Evolutionary conservation across 257 asterid species (phyloP).

Genomic region (Verbascum thapsus): DNA sequence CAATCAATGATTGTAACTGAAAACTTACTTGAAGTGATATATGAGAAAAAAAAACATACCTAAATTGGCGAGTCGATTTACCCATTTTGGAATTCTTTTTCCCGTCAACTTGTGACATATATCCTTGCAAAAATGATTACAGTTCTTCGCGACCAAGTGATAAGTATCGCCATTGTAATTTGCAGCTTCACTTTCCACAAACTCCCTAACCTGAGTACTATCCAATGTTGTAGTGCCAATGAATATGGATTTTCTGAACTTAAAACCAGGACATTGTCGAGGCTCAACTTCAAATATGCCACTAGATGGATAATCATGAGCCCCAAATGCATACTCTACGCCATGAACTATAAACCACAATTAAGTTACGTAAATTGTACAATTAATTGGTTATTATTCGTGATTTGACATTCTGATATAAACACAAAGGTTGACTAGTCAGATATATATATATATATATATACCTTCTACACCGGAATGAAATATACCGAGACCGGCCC

Average conservation of each 20-base stretch:
- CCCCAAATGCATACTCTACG: constrained; percentile 93
- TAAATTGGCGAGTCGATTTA: constrained; percentile 88
- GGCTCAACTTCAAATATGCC: constrained; percentile 98
- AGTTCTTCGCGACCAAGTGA: constrained; percentile 89
- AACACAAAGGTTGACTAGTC: too few relatives aligned
- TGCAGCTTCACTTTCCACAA: constrained; percentile 80
- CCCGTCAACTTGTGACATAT: constrained; percentile 78
- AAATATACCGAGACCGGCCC: constrained; percentile 97
- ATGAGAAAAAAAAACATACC: constrained; percentile 50
- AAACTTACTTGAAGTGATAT: too few relatives aligned
- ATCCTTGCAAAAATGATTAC: constrained; percentile 95
- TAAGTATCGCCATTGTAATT: constrained; percentile 80
- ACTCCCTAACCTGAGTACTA: constrained; percentile 69
- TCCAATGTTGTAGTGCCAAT: constrained; percentile 74
- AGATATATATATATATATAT: neutral
- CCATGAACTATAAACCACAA: constrained; percentile 69
- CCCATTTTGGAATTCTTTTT: constrained; percentile 87
- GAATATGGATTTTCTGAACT: constrained; percentile 79
- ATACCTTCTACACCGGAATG: constrained; percentile 97
- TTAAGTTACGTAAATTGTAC: too few relatives aligned
- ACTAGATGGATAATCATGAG: constrained; percentile 81
- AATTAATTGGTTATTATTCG: too few relatives aligned
- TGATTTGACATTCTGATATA: too few relatives aligned
- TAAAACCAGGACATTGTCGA: constrained; percentile 89
- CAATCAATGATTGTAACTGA: too few relatives aligned